Evolutionary conservation across 1,284 basidiomycete genomes (phyloP), one percentile per base, ranked within the genome.

Genomic region (Microbotryum silenes-acaulis): DNA sequence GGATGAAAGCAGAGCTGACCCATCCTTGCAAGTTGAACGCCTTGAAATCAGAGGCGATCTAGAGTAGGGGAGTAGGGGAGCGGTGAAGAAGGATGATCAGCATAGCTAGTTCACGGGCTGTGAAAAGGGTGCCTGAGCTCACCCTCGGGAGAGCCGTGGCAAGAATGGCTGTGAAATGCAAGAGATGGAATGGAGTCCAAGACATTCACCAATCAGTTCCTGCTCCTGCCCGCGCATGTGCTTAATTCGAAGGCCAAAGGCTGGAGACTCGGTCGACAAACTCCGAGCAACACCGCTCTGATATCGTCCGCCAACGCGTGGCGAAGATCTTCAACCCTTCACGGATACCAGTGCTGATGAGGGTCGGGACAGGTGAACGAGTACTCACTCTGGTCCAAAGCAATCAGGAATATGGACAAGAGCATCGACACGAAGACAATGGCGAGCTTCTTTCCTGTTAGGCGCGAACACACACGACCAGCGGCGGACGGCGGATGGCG

Each of bases 1-100:
- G 69, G 70, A 79, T 78, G 70, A 80, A 80, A 16, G 77, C 76
- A 0, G 76, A 77, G 9, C 62, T 61, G 10, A 78, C 71, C 78
- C 78, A 78, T 1, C 76, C 74, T 7, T 79, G 72, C 62, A 77
- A 61, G 42, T 74, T 73, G 27, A 81, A 75, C 0, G 78, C 74
- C 65, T 79, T 71, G 68, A 80, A 82, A 46, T 73, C 70, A 21
- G 77, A 79, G 0, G 77, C 76, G 60, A 79, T 78, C 29, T 53
- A 31, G 6, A 74, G 75, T 27, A 75, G 77, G 44, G 75, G 6
- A 74, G 75, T 27, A 75, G 77, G 44, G 75, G 75, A 16, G 45
- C 37, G 8, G 52, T 33, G n/a, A 47, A 29, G 7, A 18, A 47
- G n/a, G 23, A 5, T n/a, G n/a, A 45, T 21, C 37, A n/a, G 9